These are phyloP conservation scores for Mortierella sp. DNA, from an alignment of 371 early-diverging fungal species.

Conservation along the genomic window DNA sequence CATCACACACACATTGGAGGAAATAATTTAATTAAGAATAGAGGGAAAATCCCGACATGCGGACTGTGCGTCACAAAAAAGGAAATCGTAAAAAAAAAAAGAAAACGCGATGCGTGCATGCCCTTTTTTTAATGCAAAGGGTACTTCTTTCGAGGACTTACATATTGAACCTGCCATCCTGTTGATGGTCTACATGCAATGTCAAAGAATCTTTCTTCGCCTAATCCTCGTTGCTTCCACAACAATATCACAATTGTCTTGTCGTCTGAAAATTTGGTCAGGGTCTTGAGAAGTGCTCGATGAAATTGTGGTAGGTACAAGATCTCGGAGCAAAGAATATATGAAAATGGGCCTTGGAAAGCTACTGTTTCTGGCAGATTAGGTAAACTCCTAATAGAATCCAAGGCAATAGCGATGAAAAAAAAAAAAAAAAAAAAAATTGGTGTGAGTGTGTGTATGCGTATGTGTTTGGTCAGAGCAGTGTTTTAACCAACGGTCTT, in stretches of 20 bases:
- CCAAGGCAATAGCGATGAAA: too few relatives aligned
- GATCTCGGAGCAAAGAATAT: slow-evolving; percentile 60
- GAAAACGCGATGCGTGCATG: neutral
- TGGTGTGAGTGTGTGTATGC: too few relatives aligned
- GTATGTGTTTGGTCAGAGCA: too few relatives aligned
- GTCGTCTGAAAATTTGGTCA: slow-evolving; percentile 39
- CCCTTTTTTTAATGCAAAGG: neutral
- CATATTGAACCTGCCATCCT: slow-evolving; percentile 35
- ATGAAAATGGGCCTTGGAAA: slow-evolving; percentile 48
- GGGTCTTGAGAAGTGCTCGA: slow-evolving; percentile 50
- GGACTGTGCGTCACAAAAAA: neutral
- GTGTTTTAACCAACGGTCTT: too few relatives aligned
- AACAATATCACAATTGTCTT: slow-evolving; percentile 45
- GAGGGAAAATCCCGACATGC: too few relatives aligned
- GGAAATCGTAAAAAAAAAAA: neutral
- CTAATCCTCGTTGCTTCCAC: slow-evolving; percentile 61
- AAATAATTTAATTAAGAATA: too few relatives aligned
- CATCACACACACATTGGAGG: too few relatives aligned
- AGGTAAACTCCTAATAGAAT: slow-evolving; percentile 28
- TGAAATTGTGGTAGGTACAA: slow-evolving; percentile 58
- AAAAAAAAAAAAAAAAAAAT: too few relatives aligned
- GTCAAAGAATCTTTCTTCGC: slow-evolving; percentile 58
- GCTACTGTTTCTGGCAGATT: slow-evolving; percentile 18
- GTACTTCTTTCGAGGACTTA: slow-evolving; percentile 21
- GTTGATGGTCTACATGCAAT: slow-evolving; percentile 23